Conservation (phyloP, 2,329 filamentous ascomycete species). For the Diaporthe aspalathi region DNA sequence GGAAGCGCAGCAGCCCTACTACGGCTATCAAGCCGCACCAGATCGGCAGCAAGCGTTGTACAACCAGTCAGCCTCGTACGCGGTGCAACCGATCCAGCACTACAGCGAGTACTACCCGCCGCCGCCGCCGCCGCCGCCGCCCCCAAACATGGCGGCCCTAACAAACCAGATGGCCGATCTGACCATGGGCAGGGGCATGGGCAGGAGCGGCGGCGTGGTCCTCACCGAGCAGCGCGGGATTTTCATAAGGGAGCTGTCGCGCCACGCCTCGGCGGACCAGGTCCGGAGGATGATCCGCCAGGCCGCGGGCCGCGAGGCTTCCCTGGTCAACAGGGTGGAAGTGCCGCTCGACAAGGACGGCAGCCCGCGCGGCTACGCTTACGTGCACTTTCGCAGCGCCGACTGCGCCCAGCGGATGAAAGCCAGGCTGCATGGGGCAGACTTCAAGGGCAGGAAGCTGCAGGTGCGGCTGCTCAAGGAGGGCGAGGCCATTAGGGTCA, state of each 20-base stretch:
- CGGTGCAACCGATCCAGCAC: slow-evolving; percentile 33
- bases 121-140: slow-evolving; percentile 4
- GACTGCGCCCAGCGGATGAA: slow-evolving; percentile 35
- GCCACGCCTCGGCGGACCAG: slow-evolving; percentile 34
- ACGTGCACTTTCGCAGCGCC: slow-evolving; percentile 34
- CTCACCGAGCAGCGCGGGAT: slow-evolving; percentile 40
- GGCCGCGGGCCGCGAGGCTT: slow-evolving; percentile 32
- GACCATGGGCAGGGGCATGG: background rate
- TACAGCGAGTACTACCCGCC: slow-evolving; percentile 33
- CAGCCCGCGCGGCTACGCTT: slow-evolving; percentile 33
- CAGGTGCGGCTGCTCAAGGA: slow-evolving; percentile 39
- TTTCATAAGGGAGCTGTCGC: slow-evolving; percentile 37
- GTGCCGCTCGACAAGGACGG: slow-evolving; percentile 36
- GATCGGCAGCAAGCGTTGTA: slow-evolving; percentile 28
- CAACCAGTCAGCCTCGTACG: slow-evolving; percentile 30
- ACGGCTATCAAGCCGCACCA: slow-evolving; percentile 3
- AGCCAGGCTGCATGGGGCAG: slow-evolving; percentile 30
- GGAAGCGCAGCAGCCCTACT: slow-evolving; percentile 11
- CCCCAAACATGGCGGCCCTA: slow-evolving; percentile 4
- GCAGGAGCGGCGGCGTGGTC: slow-evolving; percentile 22
- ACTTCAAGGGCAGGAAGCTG: slow-evolving; percentile 38
- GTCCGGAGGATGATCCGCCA: slow-evolving; percentile 38
- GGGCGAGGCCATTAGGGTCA: slow-evolving; percentile 30
- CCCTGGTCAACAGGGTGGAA: slow-evolving; percentile 30
- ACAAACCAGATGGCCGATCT: slow-evolving; percentile 31